phyloP scores from a whole-genome alignment of 1,284 basidiomycete species.

The Agroathelia rolfsii region DNA sequence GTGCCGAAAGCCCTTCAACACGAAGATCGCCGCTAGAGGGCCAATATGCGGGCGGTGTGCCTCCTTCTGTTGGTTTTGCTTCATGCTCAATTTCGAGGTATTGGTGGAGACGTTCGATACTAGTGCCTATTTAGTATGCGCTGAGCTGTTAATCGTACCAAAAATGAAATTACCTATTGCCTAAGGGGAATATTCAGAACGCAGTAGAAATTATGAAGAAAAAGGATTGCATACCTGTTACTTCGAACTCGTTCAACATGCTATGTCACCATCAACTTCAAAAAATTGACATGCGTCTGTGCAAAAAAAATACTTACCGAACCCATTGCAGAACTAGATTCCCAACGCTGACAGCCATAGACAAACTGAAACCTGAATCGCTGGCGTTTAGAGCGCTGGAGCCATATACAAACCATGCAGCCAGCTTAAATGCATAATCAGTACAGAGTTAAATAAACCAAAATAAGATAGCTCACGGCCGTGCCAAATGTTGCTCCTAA shows the following conservation, averaged over 20 bases:
- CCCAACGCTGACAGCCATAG: conserved; percentile 31
- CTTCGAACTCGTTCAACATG: conserved; percentile 48
- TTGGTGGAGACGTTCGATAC: conserved; percentile 44
- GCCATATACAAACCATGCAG: conserved; percentile 18
- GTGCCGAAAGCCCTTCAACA: conserved; percentile 32
- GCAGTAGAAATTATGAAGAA: background rate
- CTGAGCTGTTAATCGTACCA: conserved; percentile 2
- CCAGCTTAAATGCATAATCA: conserved; percentile 6
- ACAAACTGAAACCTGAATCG: conserved; percentile 40
- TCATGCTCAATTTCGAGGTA: conserved; percentile 45
- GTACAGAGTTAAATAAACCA: background rate
- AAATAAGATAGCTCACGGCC: conserved; percentile 10
- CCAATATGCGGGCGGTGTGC: conserved; percentile 47
- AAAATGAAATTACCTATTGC: conserved; percentile 34
- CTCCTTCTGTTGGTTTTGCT: conserved; percentile 24
- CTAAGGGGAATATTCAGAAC: conserved; percentile 15
- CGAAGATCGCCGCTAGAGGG: conserved; percentile 40
- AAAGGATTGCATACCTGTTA: conserved; percentile 30
- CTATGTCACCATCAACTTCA: conserved; percentile 48
- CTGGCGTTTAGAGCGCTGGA: conserved; percentile 27
- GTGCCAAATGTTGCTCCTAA: conserved; percentile 45
- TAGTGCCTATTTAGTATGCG: conserved; percentile 10
- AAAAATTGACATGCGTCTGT: conserved; percentile 41
- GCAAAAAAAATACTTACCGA: background rate
- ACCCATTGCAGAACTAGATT: background rate